Evolutionary conservation across 805 yeast genomes (phyloP).

Genomic region (Cyberlindnera veronae): DNA sequence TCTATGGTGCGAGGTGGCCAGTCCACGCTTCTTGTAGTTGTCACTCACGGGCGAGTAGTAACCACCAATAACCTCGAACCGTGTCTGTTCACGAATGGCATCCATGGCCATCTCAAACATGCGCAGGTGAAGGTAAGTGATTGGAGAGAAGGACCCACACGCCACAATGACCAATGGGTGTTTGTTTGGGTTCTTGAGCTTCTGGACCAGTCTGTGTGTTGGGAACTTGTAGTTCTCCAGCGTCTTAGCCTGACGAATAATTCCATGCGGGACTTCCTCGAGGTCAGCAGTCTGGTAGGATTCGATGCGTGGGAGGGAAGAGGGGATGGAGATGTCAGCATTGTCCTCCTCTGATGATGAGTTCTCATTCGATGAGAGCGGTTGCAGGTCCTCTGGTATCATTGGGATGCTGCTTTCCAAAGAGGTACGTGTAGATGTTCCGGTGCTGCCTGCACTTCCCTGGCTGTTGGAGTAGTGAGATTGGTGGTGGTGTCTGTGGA

Average conservation of each 20-base stretch:
- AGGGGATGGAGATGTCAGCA: slow-evolving; percentile 20
- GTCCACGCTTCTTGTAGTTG: slow-evolving; percentile 88
- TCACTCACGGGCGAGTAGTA: slow-evolving; percentile 93
- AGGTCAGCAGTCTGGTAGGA: slow-evolving; percentile 78
- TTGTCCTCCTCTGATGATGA: slow-evolving; percentile 33
- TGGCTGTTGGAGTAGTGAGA: too few species aligned
- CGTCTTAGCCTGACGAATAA: slow-evolving; percentile 77
- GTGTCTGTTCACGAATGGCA: slow-evolving; percentile 83
- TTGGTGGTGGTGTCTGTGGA: slow-evolving; percentile 27
- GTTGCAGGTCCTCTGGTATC: slow-evolving; percentile 56
- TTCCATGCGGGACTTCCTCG: slow-evolving; percentile 96
- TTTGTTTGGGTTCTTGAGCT: slow-evolving; percentile 68
- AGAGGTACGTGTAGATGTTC: slow-evolving; percentile 17
- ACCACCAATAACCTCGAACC: slow-evolving; percentile 95
- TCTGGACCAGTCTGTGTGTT: slow-evolving; percentile 73
- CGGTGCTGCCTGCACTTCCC: slow-evolving; percentile 9
- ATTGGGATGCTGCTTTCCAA: slow-evolving; percentile 42
- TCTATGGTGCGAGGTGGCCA: slow-evolving; percentile 84
- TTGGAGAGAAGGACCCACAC: slow-evolving; percentile 95
- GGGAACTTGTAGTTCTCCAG: slow-evolving; percentile 78
- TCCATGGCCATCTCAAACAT: slow-evolving; percentile 99
- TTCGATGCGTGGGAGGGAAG: slow-evolving; percentile 31
- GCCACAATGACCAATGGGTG: slow-evolving; percentile 93
- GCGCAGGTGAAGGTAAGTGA: slow-evolving; percentile 88
- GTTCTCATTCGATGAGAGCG: slow-evolving; percentile 42